These are phyloP conservation scores for Setomelanomma holmii DNA, from an alignment of 2,329 filamentous ascomycete species.

Conservation along the genomic window DNA sequence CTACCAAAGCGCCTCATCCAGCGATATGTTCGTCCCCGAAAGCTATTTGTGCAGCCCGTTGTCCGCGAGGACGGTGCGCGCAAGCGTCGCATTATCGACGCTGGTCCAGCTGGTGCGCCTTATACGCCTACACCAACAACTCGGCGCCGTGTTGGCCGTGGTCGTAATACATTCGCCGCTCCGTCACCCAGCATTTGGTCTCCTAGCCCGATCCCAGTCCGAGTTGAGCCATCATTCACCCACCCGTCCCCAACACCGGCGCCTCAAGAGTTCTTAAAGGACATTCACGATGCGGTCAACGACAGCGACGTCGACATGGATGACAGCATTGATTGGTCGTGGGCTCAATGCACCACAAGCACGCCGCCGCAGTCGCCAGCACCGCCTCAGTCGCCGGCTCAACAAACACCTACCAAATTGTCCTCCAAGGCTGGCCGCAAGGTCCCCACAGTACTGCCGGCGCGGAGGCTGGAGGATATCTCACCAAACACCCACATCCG, in stretches of 20 bases:
- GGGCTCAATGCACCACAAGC: neutral
- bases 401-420: neutral
- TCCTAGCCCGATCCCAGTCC: neutral
- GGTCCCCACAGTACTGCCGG: too few species aligned
- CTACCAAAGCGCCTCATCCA: constrained; percentile 16
- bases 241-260: too few species aligned
- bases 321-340: constrained; percentile 12
- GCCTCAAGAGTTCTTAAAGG: neutral
- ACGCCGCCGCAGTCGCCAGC: neutral
- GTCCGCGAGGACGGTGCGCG: constrained; percentile 27
- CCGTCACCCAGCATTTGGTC: neutral
- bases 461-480: too few species aligned
- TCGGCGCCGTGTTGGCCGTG: neutral
- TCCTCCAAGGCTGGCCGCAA: neutral
- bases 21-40: constrained; percentile 22
- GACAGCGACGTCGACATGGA: constrained; percentile 3
- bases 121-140: constrained; percentile 11
- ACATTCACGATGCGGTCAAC: neutral
- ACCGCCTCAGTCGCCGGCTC: too few species aligned
- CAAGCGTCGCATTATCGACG: constrained; percentile 42
- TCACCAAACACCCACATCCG: neutral
- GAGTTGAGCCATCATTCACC: neutral
- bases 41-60: constrained; percentile 28
- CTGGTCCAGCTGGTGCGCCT: constrained; percentile 20
- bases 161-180: neutral